These are phyloP conservation scores for Linum lewisii DNA, from an alignment of 345 rosid genomes.

Conservation along the genomic window DNA sequence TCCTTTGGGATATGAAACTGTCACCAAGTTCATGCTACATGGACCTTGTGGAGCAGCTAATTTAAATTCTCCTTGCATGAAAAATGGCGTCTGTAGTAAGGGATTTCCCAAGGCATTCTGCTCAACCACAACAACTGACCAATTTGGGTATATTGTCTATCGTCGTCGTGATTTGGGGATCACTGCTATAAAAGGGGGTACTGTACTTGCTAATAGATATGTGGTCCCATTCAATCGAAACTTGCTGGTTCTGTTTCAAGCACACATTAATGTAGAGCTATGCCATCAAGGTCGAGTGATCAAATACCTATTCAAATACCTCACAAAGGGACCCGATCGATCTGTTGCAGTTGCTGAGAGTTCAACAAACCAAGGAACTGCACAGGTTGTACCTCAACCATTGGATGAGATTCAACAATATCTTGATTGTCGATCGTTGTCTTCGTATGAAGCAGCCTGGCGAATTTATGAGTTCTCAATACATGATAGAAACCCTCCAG, in stretches of 20 bases:
- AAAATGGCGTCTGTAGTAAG: neutral
- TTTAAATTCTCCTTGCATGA: neutral
- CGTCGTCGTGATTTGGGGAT: neutral
- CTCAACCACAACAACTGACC: neutral
- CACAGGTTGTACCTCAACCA: no score
- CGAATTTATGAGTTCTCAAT: no score
- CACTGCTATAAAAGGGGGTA: neutral
- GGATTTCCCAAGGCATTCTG: neutral
- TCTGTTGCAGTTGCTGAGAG: no score
- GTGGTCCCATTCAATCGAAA: constrained; percentile 1
- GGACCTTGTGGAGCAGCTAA: neutral
- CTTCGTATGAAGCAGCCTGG: no score
- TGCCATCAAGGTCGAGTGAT: neutral
- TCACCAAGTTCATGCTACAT: neutral
- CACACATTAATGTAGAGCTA: constrained; percentile 6
- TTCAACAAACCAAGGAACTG: no score
- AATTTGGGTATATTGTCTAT: neutral
- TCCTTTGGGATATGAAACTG: neutral
- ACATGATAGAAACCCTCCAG: no score
- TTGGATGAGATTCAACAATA: no score
- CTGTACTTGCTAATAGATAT: neutral
- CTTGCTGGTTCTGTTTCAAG: neutral
- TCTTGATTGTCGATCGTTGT: no score
- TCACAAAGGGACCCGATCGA: constrained; percentile 1
- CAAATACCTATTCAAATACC: constrained; percentile 3